These are phyloP conservation scores for Paxillus involutus DNA, from an alignment of 768 basidiomycete genomes.

Conservation along the genomic window DNA sequence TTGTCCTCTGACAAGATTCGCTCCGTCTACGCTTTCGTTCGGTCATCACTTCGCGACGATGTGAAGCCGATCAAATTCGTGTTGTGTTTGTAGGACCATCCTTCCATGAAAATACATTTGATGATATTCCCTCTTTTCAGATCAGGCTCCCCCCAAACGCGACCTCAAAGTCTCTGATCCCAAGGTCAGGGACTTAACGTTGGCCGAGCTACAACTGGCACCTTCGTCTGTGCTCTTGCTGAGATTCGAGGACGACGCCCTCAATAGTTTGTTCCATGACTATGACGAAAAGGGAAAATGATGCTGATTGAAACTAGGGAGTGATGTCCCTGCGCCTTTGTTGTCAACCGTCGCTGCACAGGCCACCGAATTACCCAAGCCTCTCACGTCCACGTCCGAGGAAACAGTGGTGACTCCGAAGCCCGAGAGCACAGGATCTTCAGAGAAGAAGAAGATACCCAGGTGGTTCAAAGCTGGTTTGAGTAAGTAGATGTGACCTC, in stretches of 20 bases:
- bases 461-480: constrained; percentile 76
- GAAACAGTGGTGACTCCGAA: constrained; percentile 6
- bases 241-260: constrained; percentile 66
- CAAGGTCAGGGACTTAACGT: constrained; percentile 61
- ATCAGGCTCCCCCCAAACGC: constrained; percentile 78
- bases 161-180: constrained; percentile 84
- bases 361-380: constrained; percentile 67
- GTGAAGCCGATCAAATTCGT: constrained; percentile 80
- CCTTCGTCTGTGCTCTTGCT: constrained; percentile 79
- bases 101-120: neutral
- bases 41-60: constrained; percentile 67
- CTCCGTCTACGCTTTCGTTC: constrained; percentile 83
- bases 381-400: constrained; percentile 43
- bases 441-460: constrained; percentile 52
- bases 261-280: constrained; percentile 54
- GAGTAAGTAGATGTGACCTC: constrained; percentile 40
- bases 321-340: constrained; percentile 63
- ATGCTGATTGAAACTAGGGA: constrained; percentile 38
- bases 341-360: constrained; percentile 51
- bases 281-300: neutral
- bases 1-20: constrained; percentile 78
- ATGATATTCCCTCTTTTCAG: constrained; percentile 35
- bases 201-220: constrained; percentile 71
- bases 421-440: constrained; percentile 2
- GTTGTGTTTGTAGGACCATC: constrained; percentile 60